These are phyloP conservation scores for Ajuga chamaepitys DNA, from an alignment of 257 asterid species.

Conservation along the genomic window DNA sequence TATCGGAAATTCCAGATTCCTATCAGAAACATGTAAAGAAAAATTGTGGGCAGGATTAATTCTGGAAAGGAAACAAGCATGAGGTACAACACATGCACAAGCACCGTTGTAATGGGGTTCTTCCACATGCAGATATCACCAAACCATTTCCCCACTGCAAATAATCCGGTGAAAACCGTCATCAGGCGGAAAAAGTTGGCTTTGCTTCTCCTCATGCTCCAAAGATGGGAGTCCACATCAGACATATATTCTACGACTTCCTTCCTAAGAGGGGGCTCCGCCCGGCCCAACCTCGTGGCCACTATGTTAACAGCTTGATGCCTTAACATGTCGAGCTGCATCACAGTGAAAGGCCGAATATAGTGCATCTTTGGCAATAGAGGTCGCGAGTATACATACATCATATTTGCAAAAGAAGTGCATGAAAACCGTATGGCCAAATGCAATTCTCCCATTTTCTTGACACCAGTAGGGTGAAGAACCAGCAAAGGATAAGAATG, in stretches of 20 bases:
- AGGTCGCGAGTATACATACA: constrained; percentile 59
- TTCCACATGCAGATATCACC: constrained; percentile 81
- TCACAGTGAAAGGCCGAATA: constrained; percentile 64
- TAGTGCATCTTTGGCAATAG: constrained; percentile 86
- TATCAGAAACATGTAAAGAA: constrained; percentile 82
- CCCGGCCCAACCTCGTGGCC: constrained; percentile 63
- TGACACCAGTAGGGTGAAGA: constrained; percentile 76
- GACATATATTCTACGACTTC: constrained; percentile 91
- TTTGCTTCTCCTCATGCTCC: constrained; percentile 95
- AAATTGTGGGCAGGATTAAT: constrained; percentile 67
- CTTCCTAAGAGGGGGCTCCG: constrained; percentile 81
- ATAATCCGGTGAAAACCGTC: constrained; percentile 66
- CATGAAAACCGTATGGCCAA: constrained; percentile 71
- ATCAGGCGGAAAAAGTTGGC: constrained; percentile 83
- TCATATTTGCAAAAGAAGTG: constrained; percentile 74
- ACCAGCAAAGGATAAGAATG: constrained; percentile 82
- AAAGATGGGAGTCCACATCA: constrained; percentile 79
- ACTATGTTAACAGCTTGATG: constrained; percentile 86
- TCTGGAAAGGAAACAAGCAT: constrained; percentile 86
- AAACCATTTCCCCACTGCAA: constrained; percentile 72
- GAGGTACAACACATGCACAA: constrained; percentile 62
- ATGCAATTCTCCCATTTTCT: constrained; percentile 92
- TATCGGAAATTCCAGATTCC: constrained; percentile 80
- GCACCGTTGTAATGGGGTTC: constrained; percentile 76
- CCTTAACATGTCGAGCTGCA: constrained; percentile 81